A percentile compares a stretch with the other conserved stretches of the same genome.
Evolutionary conservation across 345 rosid genomes (phyloP).

Genomic region (Boechera retrofracta): DNA sequence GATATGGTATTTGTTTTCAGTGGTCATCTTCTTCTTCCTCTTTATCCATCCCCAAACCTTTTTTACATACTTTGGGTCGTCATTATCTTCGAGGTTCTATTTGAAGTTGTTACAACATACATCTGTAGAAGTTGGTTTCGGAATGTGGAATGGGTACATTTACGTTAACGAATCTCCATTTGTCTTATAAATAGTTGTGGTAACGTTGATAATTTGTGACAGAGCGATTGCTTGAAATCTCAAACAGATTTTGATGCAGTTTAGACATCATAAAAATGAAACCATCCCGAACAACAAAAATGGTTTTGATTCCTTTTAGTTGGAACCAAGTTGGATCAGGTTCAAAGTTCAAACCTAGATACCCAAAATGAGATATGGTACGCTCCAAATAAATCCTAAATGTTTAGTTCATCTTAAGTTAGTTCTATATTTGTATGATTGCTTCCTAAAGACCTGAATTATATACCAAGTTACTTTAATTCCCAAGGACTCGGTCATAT

Average conservation of each 20-base stretch:
- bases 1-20: conserved; percentile 29
- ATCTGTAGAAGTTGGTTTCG: conserved; percentile 31
- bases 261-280: background rate
- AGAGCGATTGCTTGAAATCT: background rate
- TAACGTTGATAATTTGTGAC: background rate
- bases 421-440: too few species aligned
- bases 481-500: too few species aligned
- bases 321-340: too few species aligned
- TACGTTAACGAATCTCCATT: background rate
- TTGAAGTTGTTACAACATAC: conserved; percentile 32
- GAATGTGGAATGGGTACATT: conserved; percentile 26
- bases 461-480: too few species aligned
- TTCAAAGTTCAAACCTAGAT: background rate
- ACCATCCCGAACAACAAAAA: background rate
- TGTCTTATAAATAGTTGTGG: background rate
- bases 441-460: too few species aligned
- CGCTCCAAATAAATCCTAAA: too few species aligned
- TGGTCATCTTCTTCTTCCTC: conserved; percentile 9
- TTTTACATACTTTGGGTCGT: conserved; percentile 27
- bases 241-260: background rate
- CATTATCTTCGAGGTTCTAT: conserved; percentile 23
- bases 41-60: conserved; percentile 3
- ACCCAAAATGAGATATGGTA: too few species aligned
- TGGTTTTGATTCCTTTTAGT: too few species aligned
- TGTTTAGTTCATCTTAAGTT: too few species aligned